phyloP scores from a whole-genome alignment of 805 yeast genomes.

The Metschnikowia sp. region DNA sequence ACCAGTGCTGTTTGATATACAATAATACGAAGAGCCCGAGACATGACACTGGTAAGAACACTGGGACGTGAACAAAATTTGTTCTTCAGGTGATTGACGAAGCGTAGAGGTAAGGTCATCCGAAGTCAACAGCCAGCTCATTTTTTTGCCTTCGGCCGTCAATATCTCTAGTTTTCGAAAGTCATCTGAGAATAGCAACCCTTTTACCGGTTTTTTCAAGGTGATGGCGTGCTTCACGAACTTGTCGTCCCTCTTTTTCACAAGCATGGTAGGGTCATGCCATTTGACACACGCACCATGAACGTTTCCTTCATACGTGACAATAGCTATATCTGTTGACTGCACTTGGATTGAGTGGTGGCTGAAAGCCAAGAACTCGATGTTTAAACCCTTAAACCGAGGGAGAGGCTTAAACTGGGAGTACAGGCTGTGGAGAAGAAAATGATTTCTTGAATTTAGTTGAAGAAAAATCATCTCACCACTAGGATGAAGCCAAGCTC shows the following conservation, averaged over 20 bases:
- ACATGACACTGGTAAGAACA: neutral
- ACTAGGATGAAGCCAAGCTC: conserved; percentile 37
- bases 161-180: conserved; percentile 25
- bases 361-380: conserved; percentile 25
- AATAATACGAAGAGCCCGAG: conserved; percentile 6
- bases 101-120: conserved; percentile 30
- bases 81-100: conserved; percentile 6
- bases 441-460: conserved; percentile 26
- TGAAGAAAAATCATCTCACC: conserved; percentile 35
- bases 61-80: neutral
- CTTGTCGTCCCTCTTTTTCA: conserved; percentile 36
- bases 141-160: conserved; percentile 12
- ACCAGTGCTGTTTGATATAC: conserved; percentile 12
- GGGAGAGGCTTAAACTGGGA: conserved; percentile 40
- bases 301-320: conserved; percentile 28
- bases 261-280: conserved; percentile 25
- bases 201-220: conserved; percentile 13
- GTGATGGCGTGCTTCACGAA: conserved; percentile 28
- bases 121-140: conserved; percentile 28
- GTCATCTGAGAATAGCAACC: conserved; percentile 20
- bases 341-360: conserved; percentile 5
- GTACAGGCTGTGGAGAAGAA: conserved; percentile 43
- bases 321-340: conserved; percentile 31
- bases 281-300: conserved; percentile 26
- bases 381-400: conserved; percentile 44